phyloP scores from a whole-genome alignment of 2,329 filamentous ascomycete species.

The Raffaelea ambrosiae region DNA sequence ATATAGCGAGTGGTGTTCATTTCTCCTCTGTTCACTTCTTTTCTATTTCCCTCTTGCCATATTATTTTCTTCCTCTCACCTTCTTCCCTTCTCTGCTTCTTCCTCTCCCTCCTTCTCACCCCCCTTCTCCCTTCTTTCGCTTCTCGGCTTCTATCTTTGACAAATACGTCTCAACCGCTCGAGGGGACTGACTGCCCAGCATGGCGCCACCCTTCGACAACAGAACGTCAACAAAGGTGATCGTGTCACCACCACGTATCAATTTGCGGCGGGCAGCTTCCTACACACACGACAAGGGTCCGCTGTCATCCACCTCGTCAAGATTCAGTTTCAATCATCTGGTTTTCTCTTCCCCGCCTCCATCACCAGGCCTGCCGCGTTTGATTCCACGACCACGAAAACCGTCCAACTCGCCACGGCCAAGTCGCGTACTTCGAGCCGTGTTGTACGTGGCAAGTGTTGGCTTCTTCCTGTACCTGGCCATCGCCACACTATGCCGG shows the following conservation, averaged over 20 bases:
- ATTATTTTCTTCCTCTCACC: not conserved
- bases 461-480: constrained; percentile 42
- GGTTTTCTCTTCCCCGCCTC: constrained; percentile 57
- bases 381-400: constrained; percentile 56
- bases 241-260: constrained; percentile 45
- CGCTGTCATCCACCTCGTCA: constrained; percentile 52
- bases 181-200: no score
- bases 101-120: not conserved
- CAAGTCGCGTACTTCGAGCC: constrained; percentile 48
- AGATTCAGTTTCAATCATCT: constrained; percentile 60
- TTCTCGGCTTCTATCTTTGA: not conserved
- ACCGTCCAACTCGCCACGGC: constrained; percentile 46
- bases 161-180: no score
- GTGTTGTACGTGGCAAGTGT: constrained; percentile 45
- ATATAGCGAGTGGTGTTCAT: no score
- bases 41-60: constrained; percentile 2
- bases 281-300: constrained; percentile 45
- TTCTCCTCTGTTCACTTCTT: constrained; percentile 6
- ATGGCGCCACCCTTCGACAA: constrained; percentile 41
- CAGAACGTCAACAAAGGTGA: constrained; percentile 35
- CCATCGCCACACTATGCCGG: constrained; percentile 22
- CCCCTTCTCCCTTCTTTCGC: not conserved
- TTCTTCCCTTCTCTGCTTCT: constrained; percentile 9
- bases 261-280: constrained; percentile 52
- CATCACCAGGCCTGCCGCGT: constrained; percentile 62